Percentiles rank a stretch among this genome's conserved stretches.
Evolutionary conservation across 352 stramenopile genomes (phyloP).

Genomic region (Phytophthora vignae): DNA sequence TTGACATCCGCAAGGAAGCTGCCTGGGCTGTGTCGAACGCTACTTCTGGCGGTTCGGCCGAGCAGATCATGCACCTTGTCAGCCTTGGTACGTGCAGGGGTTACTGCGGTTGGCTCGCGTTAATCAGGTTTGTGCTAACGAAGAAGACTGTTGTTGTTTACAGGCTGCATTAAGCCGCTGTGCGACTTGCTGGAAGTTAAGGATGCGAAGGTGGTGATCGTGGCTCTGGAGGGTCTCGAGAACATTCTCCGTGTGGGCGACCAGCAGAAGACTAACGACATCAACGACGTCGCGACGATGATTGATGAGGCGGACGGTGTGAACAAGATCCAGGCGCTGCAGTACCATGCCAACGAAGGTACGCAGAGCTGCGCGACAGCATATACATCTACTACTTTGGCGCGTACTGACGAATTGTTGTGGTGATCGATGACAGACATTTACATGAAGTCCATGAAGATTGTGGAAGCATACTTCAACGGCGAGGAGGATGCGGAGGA

Average conservation of each 20-base stretch:
- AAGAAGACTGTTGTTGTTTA: not conserved
- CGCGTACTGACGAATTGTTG: constrained; percentile 34
- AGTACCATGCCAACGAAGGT: constrained; percentile 98
- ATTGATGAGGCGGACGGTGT: constrained; percentile 97
- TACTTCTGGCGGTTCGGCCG: constrained; percentile 93
- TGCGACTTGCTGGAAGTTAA: constrained; percentile 96
- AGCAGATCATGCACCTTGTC: constrained; percentile 98
- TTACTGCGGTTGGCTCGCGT: not conserved
- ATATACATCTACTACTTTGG: constrained; percentile 25
- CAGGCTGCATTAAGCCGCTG: constrained; percentile 96
- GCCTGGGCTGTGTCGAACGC: constrained; percentile 99
- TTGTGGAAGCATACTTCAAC: constrained; percentile 98
- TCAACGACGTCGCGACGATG: constrained; percentile 96
- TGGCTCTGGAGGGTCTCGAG: constrained; percentile 98
- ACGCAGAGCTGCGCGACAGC: constrained; percentile 24
- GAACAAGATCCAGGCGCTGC: constrained; percentile 98
- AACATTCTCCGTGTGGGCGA: constrained; percentile 98
- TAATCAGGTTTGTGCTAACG: constrained; percentile 9
- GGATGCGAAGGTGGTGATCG: constrained; percentile 98
- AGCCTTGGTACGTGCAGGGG: constrained; percentile 74
- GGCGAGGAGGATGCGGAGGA: constrained; percentile 97
- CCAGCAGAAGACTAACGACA: constrained; percentile 68
- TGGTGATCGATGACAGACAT: constrained; percentile 60
- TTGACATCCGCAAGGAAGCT: constrained; percentile 99
- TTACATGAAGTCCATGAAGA: constrained; percentile 95